Evolutionary conservation across 106 monocot species (phyloP), one percentile per base, ranked within the genome.

Genomic region (Acorus gramineus): DNA sequence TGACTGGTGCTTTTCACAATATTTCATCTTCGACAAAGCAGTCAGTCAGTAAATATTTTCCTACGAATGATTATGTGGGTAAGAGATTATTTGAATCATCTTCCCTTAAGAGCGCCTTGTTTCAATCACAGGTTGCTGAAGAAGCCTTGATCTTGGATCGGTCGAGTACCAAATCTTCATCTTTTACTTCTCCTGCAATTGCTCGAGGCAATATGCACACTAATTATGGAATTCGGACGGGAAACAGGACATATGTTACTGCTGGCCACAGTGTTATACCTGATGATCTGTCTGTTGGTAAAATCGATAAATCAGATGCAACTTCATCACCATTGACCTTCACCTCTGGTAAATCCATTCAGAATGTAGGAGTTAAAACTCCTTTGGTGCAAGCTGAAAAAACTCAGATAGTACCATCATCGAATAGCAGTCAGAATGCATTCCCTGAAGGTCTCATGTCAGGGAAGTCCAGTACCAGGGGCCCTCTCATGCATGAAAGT

Each of bases 181-280:
- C 59, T 55, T 72, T 55, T 28, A 11, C 62, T 65, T 69, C 69
- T 68, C 53, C 57, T 69, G 63, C 58, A 69, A 62, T 71, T 28
- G 14, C 60, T 64, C 43, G 52, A 0, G 65, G 53, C 53, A 28
- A 73, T 73, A 8, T 47, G 62, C 47, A 65, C 69, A 71, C 63
- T 50, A 73, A 45, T 66, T 8, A 52, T 47, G 73, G 14, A 3
- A 8, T 14, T 62, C 63, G 75, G 6, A 4, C 53, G 6, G 50
- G 47, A 55, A 61, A 49, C 53, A 69, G 53, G 14, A 6, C 55
- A 73, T 46, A 55, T 4, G 5, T 56, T 70, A 49, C 48, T 53
- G 44, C 50, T 3, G 55, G 68, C 5, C 71, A 47, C 51, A 75
- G 61, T 49, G 59, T 59, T 72, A 57, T 71, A 28, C 47, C 64